Percentiles rank a stretch among this genome's conserved stretches.
Conservation (phyloP, 106 monocot genomes). For the Narthecium ossifragum region DNA sequence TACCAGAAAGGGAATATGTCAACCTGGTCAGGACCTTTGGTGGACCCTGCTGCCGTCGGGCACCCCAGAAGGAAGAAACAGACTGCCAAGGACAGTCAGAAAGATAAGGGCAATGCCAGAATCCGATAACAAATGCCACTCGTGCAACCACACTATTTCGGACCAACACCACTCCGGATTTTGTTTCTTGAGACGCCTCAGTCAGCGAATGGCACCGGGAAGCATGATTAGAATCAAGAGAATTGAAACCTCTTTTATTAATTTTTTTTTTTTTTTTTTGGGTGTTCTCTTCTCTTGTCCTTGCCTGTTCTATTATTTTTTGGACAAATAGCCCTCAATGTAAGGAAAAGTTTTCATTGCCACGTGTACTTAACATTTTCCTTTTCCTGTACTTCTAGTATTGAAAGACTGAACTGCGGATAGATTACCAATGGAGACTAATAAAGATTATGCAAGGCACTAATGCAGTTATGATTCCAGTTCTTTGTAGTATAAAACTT, state of each 20-base stretch:
- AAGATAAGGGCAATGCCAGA: not conserved
- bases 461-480: too few species aligned
- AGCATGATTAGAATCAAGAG: not conserved
- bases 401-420: conserved; percentile 4
- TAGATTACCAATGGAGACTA: too few species aligned
- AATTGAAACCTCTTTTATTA: not conserved
- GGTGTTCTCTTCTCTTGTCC: not conserved
- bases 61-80: not conserved
- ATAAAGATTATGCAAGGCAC: too few species aligned
- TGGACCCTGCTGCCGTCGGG: not conserved
- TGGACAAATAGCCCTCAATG: not conserved
- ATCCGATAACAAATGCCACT: not conserved
- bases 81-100: not conserved
- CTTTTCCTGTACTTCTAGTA: not conserved
- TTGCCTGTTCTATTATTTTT: not conserved
- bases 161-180: not conserved
- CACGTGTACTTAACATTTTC: not conserved
- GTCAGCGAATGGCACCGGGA: not conserved
- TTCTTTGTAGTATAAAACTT: too few species aligned
- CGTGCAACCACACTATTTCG: not conserved
- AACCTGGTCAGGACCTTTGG: conserved; percentile 57
- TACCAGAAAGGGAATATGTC: conserved; percentile 49
- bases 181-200: not conserved
- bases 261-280: not conserved
- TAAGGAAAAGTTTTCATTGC: not conserved